A percentile compares a stretch with the other conserved stretches of the same genome.
These are phyloP conservation scores for Monosporascus cannonballus DNA, from an alignment of 2,329 filamentous ascomycete species.

Conservation along the genomic window DNA sequence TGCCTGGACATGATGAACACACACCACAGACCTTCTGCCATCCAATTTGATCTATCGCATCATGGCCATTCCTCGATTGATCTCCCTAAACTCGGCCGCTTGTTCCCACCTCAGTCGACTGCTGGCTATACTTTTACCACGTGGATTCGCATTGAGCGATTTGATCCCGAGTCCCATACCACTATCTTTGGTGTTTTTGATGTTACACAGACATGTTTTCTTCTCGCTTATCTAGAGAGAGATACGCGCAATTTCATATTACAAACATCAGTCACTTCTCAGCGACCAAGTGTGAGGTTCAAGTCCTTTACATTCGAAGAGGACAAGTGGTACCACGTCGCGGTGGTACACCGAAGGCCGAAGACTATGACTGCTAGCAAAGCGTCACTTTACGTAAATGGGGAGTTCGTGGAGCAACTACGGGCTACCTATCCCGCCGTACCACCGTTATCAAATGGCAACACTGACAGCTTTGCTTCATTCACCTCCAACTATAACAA, in stretches of 20 bases:
- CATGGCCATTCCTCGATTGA: constrained; percentile 89
- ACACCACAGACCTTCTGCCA: constrained; percentile 73
- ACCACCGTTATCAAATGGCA: constrained; percentile 58
- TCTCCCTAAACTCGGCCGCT: constrained; percentile 73
- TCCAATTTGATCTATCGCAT: constrained; percentile 89
- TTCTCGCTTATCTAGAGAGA: constrained; percentile 88
- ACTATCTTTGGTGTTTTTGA: constrained; percentile 96
- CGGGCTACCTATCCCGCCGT: constrained; percentile 81
- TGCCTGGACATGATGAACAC: constrained; percentile 65
- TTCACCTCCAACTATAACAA: constrained; percentile 54
- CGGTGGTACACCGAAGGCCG: constrained; percentile 74
- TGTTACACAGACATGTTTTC: constrained; percentile 82
- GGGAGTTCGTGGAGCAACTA: constrained; percentile 87
- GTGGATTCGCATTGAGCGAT: constrained; percentile 85
- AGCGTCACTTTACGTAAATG: constrained; percentile 84
- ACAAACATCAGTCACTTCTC: constrained; percentile 85
- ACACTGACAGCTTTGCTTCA: constrained; percentile 63
- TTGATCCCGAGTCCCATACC: constrained; percentile 79
- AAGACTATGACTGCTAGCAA: constrained; percentile 72
- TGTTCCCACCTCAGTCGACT: constrained; percentile 74
- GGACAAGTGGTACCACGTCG: constrained; percentile 87
- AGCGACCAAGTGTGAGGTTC: constrained; percentile 86
- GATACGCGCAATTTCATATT: constrained; percentile 92
- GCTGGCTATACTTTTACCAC: constrained; percentile 85
- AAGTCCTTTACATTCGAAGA: constrained; percentile 73